Base-by-base conservation (phyloP, 345 rosid species). In the Heritiera fomes region DNA sequence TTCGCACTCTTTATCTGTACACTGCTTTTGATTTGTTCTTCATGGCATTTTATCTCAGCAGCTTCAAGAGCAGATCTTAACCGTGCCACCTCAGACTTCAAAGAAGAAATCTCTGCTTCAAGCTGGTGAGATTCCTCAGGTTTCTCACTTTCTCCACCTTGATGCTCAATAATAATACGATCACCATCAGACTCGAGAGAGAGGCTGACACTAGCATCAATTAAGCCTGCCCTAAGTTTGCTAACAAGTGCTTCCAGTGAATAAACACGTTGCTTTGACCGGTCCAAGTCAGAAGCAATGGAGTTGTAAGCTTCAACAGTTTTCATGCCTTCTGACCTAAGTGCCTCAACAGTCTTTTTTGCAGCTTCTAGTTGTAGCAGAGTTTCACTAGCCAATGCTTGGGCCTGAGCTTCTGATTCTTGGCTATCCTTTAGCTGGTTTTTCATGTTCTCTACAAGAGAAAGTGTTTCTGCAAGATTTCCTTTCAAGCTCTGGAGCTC, bases 371-470 rank as follows among this genome's bases (percentile, higher is more conserved):
- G 84, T 81, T 97, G 92, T 84, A 80, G 80, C 82, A 87, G 87
- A 63, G 99, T 91, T 79, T 91, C 89, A 5, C 86, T 84, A 64
- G 89, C 92, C 61, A 91, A 68, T 34, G 78, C 87, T 53, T 84
- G 86, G 75, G 97, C 98, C 87, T 86, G 84, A 84, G 91, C 87
- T 67, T 97, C 98, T 2, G 98, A 87, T 77, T 89, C 92, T 87
- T 89, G 90, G 84, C 92, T 85, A 68, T 89, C 89, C 82, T 74
- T 89, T 14, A 94, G 91, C 86, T 92, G 90, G 78, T 65, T 88
- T 77, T 90, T 94, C 91, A 96, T 92, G 83, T 85, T 85, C 75
- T 91, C 97, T 38, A 93, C 88, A 6, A 92, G 87, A 47, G 89
- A 84, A 52, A 89, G 86, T 14, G 94, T 88, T 72, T 91, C 90